These are phyloP conservation scores for Botrytis fabae DNA, from an alignment of 2,329 filamentous ascomycete genomes.

Conservation along the genomic window DNA sequence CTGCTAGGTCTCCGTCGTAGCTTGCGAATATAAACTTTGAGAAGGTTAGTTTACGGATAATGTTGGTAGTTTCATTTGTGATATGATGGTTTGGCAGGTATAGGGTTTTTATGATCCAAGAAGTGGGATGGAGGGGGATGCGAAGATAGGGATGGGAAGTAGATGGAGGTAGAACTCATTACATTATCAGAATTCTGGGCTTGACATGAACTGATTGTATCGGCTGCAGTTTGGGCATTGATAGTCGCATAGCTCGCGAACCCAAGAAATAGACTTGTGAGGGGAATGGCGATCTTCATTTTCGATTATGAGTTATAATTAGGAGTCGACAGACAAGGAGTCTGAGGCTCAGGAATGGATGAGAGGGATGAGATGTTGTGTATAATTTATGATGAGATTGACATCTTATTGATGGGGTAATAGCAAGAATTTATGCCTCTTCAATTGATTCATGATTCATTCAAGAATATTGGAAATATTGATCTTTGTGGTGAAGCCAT, in stretches of 20 bases:
- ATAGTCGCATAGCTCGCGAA: neutral
- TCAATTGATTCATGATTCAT: neutral
- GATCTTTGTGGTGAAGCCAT: neutral
- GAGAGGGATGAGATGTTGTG: neutral
- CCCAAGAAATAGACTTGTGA: neutral
- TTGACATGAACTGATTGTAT: neutral
- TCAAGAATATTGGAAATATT: neutral
- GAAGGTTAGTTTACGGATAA: neutral
- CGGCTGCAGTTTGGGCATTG: neutral
- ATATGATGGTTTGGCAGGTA: neutral
- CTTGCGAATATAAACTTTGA: neutral
- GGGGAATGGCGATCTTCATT: neutral
- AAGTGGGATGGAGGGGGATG: too few relatives aligned
- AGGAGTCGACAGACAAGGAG: fast-evolving
- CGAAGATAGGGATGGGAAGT: too few relatives aligned
- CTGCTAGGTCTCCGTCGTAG: neutral
- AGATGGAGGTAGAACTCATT: fast-evolving
- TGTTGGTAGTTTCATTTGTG: neutral
- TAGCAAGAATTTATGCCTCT: neutral
- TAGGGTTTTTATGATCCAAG: fast-evolving
- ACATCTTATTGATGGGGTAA: fast-evolving
- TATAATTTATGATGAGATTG: neutral
- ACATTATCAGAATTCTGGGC: neutral
- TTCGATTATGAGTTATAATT: neutral
- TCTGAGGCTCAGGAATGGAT: neutral